phyloP scores from a whole-genome alignment of 2,329 filamentous ascomycete genomes.

The Aspergillus sp. region DNA sequence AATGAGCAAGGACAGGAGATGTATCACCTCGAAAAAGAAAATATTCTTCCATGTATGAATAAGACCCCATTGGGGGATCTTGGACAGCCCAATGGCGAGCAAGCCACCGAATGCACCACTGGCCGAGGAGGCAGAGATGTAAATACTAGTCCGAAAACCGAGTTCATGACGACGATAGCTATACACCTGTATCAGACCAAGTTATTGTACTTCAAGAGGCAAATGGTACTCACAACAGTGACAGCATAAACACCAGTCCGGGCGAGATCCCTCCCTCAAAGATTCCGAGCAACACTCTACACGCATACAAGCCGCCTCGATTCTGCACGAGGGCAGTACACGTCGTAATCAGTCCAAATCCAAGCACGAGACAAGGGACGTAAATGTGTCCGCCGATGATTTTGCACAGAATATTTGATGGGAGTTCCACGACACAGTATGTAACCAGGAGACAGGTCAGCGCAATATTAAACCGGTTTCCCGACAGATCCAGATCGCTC shows the following conservation, averaged over 20 bases:
- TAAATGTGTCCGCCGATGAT: conserved; percentile 12
- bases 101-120: conserved; percentile 20
- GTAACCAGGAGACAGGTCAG: conserved; percentile 9
- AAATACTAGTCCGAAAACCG: conserved; percentile 18
- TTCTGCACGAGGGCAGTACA: conserved; percentile 8
- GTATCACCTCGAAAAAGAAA: conserved; percentile 17
- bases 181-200: not conserved
- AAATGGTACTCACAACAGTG: conserved; percentile 5
- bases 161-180: conserved; percentile 20
- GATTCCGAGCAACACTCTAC: conserved; percentile 10
- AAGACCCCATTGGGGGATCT: conserved; percentile 9
- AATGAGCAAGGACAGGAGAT: not conserved
- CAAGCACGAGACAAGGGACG: conserved; percentile 6
- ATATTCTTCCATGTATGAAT: conserved; percentile 19
- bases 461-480: conserved; percentile 41
- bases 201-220: not conserved
- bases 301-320: conserved; percentile 6
- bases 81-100: conserved; percentile 12
- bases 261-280: conserved; percentile 17
- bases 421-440: conserved; percentile 12
- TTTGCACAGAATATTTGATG: conserved; percentile 17
- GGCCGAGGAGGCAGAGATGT: conserved; percentile 19
- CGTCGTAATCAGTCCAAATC: conserved; percentile 13
- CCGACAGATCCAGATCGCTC: conserved; percentile 31
- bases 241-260: conserved; percentile 9